phyloP scores from a whole-genome alignment of 116 monocot species.

The Zostera marina region DNA sequence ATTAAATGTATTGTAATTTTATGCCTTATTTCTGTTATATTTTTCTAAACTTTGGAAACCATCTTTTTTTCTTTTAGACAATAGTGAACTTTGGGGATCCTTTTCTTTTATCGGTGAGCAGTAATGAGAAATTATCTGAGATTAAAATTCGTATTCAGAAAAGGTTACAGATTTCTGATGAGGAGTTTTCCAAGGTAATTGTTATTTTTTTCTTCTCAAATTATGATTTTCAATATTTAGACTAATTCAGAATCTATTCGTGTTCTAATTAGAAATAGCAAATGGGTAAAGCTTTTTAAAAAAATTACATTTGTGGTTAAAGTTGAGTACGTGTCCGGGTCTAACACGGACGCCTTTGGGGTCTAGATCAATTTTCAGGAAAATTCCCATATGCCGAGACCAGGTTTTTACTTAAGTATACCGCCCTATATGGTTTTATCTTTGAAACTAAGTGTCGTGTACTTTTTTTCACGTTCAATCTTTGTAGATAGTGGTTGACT shows the following conservation, averaged over 20 bases:
- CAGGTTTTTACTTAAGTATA: too few species aligned
- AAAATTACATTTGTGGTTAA: too few species aligned
- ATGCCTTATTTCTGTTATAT: neutral
- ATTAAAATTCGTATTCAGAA: conserved; percentile 86
- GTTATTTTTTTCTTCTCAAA: neutral
- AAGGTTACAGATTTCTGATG: conserved; percentile 78
- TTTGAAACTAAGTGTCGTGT: too few species aligned
- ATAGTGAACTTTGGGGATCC: conserved; percentile 90
- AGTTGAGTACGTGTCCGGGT: too few species aligned
- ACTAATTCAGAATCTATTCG: neutral
- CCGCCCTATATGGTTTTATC: too few species aligned
- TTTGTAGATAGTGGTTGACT: too few species aligned
- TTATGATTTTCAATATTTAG: neutral
- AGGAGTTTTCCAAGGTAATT: conserved; percentile 80
- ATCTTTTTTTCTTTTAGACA: conserved; percentile 12
- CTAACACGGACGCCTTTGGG: too few species aligned
- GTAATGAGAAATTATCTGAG: conserved; percentile 68
- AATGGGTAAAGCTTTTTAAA: too few species aligned
- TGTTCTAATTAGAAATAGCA: neutral
- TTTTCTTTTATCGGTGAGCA: conserved; percentile 71
- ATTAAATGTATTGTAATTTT: neutral
- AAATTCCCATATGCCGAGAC: too few species aligned
- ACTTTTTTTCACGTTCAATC: too few species aligned
- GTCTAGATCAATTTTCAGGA: too few species aligned
- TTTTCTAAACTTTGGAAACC: too few species aligned